Evolutionary conservation across 2,329 filamentous ascomycete species (phyloP).

Genomic region (Aureobasidium pullulans): DNA sequence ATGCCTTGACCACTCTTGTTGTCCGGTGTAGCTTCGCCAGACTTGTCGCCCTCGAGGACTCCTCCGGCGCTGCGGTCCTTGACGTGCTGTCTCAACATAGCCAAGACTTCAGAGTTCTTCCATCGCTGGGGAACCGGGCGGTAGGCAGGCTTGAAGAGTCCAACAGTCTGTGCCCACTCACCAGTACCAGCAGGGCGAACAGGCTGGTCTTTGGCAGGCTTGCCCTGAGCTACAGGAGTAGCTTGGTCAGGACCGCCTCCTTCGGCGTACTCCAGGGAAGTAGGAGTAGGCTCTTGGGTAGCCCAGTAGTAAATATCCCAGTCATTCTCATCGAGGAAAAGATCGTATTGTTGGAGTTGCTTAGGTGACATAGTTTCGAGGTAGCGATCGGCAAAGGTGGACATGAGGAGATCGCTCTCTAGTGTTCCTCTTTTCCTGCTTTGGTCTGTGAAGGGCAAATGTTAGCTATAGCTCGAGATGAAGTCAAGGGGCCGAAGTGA

Average conservation of each 20-base stretch:
- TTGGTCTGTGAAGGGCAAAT: slow-evolving; percentile 58
- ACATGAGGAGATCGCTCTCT: slow-evolving; percentile 91
- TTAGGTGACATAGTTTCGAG: slow-evolving; percentile 61
- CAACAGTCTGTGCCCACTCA: slow-evolving; percentile 95
- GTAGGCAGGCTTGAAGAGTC: slow-evolving; percentile 89
- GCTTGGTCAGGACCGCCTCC: slow-evolving; percentile 40
- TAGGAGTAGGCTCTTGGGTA: slow-evolving; percentile 67
- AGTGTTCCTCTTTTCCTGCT: slow-evolving; percentile 93
- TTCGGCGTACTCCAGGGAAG: slow-evolving; percentile 51
- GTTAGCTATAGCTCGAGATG: slow-evolving; percentile 19
- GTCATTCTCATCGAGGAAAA: slow-evolving; percentile 75
- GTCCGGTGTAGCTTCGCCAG: slow-evolving; percentile 26
- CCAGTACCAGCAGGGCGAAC: slow-evolving; percentile 50
- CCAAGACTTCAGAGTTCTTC: slow-evolving; percentile 73
- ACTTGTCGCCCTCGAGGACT: slow-evolving; percentile 18
- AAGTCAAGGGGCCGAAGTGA: slow-evolving; percentile 6
- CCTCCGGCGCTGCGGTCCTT: slow-evolving; percentile 33
- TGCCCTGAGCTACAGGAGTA: slow-evolving; percentile 38
- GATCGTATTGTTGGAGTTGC: slow-evolving; percentile 33
- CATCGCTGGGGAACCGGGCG: slow-evolving; percentile 80
- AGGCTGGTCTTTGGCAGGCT: slow-evolving; percentile 30
- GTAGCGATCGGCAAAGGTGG: slow-evolving; percentile 81
- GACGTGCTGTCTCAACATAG: slow-evolving; percentile 58
- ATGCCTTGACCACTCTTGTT: slow-evolving; percentile 34
- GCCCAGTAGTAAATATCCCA: slow-evolving; percentile 99